Conservation (phyloP, 768 basidiomycete species). For the Butyriboletus loyo region DNA sequence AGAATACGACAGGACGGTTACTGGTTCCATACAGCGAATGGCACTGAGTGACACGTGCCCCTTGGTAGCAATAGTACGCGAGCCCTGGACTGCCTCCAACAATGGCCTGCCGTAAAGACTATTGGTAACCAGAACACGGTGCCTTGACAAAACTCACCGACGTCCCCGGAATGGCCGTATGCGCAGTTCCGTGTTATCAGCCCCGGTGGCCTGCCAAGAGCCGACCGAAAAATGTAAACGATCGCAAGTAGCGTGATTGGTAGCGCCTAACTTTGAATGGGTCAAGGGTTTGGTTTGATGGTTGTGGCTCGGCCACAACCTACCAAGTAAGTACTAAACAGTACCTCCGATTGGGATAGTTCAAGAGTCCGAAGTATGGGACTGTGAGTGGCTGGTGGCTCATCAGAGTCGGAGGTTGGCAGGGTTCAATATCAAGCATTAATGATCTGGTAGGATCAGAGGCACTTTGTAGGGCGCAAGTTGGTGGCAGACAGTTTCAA, state of each 20-base stretch:
- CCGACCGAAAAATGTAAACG: neutral
- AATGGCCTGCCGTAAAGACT: neutral
- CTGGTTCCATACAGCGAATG: conserved; percentile 7
- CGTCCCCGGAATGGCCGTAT: neutral
- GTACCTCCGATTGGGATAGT: neutral
- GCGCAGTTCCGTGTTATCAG: neutral
- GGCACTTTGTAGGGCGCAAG: too few species aligned
- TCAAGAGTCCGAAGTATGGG: too few species aligned
- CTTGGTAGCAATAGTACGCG: neutral
- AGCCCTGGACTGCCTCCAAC: neutral
- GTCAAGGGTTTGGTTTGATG: conserved; percentile 10
- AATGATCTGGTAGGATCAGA: neutral
- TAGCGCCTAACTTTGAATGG: neutral
- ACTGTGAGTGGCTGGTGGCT: conserved; percentile 2
- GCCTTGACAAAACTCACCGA: conserved; percentile 5
- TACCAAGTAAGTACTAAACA: too few species aligned
- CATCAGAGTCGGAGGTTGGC: neutral
- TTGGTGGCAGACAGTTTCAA: too few species aligned
- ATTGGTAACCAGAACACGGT: neutral
- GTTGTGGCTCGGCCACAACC: neutral
- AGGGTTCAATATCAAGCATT: neutral
- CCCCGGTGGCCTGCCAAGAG: neutral
- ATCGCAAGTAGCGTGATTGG: neutral
- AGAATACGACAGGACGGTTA: neutral
- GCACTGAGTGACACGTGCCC: neutral